Percentiles rank a stretch among this genome's conserved stretches.
phyloP scores from a whole-genome alignment of 2,329 filamentous ascomycete species.

The Zelopaecilomyces penicillatus region DNA sequence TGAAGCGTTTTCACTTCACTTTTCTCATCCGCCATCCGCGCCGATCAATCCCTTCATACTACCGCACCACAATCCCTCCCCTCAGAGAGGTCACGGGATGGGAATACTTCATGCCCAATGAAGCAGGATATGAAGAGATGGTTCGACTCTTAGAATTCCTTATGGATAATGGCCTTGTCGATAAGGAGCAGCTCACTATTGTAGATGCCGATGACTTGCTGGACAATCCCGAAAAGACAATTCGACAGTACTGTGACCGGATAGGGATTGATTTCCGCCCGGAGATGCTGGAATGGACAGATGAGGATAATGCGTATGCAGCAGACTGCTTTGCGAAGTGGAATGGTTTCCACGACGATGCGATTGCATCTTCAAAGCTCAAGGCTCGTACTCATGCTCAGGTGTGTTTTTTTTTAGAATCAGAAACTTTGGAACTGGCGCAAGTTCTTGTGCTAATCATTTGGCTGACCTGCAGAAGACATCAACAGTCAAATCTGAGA shows the following conservation, averaged over 20 bases:
- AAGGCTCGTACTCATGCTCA: slow-evolving; percentile 58
- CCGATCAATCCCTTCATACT: slow-evolving; percentile 85
- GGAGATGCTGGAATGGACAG: slow-evolving; percentile 78
- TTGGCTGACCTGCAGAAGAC: slow-evolving; percentile 37
- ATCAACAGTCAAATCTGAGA: slow-evolving; percentile 57
- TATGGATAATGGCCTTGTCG: slow-evolving; percentile 58
- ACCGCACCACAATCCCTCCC: slow-evolving; percentile 86
- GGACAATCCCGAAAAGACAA: slow-evolving; percentile 68
- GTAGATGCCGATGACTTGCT: slow-evolving; percentile 92
- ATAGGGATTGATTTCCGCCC: slow-evolving; percentile 69
- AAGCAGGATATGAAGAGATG: slow-evolving; percentile 87
- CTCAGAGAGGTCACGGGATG: slow-evolving; percentile 77
- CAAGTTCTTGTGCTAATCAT: neutral
- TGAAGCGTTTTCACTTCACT: slow-evolving; percentile 82
- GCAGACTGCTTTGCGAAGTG: slow-evolving; percentile 84
- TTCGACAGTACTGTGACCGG: slow-evolving; percentile 72
- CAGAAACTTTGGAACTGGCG: neutral
- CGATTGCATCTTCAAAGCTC: slow-evolving; percentile 71
- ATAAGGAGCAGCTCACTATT: slow-evolving; percentile 68
- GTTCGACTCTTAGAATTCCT: slow-evolving; percentile 83
- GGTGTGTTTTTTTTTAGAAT: slow-evolving; percentile 31
- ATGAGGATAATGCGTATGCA: slow-evolving; percentile 65
- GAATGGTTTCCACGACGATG: slow-evolving; percentile 95
- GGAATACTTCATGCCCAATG: slow-evolving; percentile 73
- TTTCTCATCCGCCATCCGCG: slow-evolving; percentile 97